Percentiles rank a stretch among this genome's conserved stretches.
These are phyloP conservation scores for Sindora glabra DNA, from an alignment of 306 rosid genomes.

Conservation along the genomic window DNA sequence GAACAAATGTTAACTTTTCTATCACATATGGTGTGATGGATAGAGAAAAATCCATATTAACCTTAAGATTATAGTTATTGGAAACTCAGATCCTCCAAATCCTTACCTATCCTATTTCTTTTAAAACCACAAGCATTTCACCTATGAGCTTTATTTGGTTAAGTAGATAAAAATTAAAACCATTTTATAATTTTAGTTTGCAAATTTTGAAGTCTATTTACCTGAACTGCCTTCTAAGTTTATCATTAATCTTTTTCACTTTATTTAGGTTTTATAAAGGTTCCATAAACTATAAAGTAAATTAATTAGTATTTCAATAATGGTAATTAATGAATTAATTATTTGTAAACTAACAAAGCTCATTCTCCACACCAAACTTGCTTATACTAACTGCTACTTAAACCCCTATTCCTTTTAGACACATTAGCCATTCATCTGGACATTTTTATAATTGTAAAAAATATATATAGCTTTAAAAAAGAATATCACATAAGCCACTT, in stretches of 20 bases:
- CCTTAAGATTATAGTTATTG: slow-evolving; percentile 53
- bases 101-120: slow-evolving; percentile 74
- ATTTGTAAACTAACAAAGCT: too few species aligned
- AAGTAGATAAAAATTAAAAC: neutral
- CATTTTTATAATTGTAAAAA: too few species aligned
- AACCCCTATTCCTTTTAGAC: too few species aligned
- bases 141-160: neutral
- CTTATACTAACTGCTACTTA: too few species aligned
- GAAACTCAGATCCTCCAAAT: slow-evolving; percentile 35
- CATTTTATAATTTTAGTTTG: neutral
- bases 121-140: neutral
- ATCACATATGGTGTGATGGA: slow-evolving; percentile 39
- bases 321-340: too few species aligned
- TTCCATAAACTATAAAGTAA: too few species aligned
- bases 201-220: neutral
- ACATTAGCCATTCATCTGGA: too few species aligned
- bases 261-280: slow-evolving; percentile 47
- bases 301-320: too few species aligned
- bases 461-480: too few species aligned
- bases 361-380: too few species aligned
- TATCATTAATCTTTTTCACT: slow-evolving; percentile 48
- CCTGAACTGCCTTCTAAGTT: slow-evolving; percentile 72
- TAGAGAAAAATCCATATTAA: slow-evolving; percentile 33
- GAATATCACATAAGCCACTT: too few species aligned
- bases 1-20: slow-evolving; percentile 39